Percentiles rank a stretch among this genome's conserved stretches.
phyloP scores from a whole-genome alignment of 108 stramenopile species.

The Mediolabrus comicus region DNA sequence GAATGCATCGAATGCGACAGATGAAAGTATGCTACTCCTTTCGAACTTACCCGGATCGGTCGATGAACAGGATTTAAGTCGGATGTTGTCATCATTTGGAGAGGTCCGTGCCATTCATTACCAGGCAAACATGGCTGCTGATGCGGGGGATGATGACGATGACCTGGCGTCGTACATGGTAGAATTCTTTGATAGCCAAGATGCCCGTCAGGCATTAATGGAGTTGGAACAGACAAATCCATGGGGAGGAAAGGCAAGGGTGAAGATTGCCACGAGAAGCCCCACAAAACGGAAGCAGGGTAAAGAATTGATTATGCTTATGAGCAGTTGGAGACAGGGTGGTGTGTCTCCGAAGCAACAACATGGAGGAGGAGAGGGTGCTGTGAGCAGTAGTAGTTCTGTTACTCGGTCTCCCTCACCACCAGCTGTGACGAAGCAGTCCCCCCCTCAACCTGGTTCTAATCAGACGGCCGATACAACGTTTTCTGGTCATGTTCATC shows the following conservation, averaged over 20 bases:
- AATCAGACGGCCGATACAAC: neutral
- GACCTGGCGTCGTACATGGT: slow-evolving; percentile 65
- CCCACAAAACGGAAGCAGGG: slow-evolving; percentile 75
- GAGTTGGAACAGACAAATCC: slow-evolving; percentile 80
- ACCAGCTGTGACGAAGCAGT: neutral
- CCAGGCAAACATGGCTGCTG: slow-evolving; percentile 25
- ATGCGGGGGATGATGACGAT: slow-evolving; percentile 34
- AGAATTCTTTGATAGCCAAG: slow-evolving; percentile 87
- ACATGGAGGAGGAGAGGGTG: slow-evolving; percentile 4
- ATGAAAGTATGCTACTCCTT: slow-evolving; percentile 78
- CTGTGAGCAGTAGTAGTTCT: neutral
- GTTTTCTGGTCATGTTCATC: neutral
- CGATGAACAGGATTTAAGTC: slow-evolving; percentile 57
- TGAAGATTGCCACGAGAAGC: slow-evolving; percentile 64
- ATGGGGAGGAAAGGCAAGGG: slow-evolving; percentile 71
- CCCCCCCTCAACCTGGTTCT: neutral
- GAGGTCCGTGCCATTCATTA: slow-evolving; percentile 69
- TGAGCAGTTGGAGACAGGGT: slow-evolving; percentile 77
- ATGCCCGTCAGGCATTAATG: slow-evolving; percentile 82
- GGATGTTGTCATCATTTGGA: slow-evolving; percentile 71
- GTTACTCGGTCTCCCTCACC: slow-evolving; percentile 8
- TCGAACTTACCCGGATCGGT: slow-evolving; percentile 64
- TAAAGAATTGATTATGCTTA: slow-evolving; percentile 68
- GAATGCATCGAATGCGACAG: slow-evolving; percentile 74
- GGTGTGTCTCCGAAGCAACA: slow-evolving; percentile 9